Evolutionary conservation across 176 grass and related monocot genomes (phyloP), one percentile per base, ranked within the genome.

Genomic region (Saccharum spontaneum): DNA sequence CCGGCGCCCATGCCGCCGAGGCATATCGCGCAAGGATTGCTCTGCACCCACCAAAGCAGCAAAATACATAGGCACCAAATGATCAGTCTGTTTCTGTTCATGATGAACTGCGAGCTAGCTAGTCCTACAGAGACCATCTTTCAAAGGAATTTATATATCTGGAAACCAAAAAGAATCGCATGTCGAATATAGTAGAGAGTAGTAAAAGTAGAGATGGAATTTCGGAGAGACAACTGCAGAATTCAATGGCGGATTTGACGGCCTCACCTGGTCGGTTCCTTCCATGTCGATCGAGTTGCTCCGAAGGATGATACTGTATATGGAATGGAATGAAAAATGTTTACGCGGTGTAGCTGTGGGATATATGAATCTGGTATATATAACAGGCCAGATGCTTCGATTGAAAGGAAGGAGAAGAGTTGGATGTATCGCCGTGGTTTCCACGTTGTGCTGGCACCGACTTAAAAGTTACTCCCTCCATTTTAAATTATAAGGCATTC

Each of bases 21-120:
- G 76, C 92, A 94, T 38, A 94, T 94, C 28, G 89, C 89, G 60
- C 92, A 94, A 0, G 87, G 87, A 48, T 91, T 91, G 67, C 77
- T 71, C 74, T 82, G 76, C 37, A 37, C 40, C 43, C 71, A 71
- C 33, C 33, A 34, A 57, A 6, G 70, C 28, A 38, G 15, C 48
- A 23, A 66, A 50, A 22, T 4, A 7, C 0, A 24, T 6, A 62
- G 3, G 60, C 60, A 62, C n/a, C 10, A 62, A 62, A 62, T 62
- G 60, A 26, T 34, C 33, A 34, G 24, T 28, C 10, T 28, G n/a
- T 6, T 63, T 40, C 20, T 24, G 52, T 61, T 26, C 52, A 14
- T n/a, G 20, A 16, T 15, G 0, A 23, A 57, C 9, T 15, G 5
- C 5, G 59, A 24, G n/a, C 9, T 23, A 10, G n/a, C 20, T 12